These are phyloP conservation scores for Chytridium lagenaria DNA, from an alignment of 371 early-diverging fungal species.

Conservation along the genomic window DNA sequence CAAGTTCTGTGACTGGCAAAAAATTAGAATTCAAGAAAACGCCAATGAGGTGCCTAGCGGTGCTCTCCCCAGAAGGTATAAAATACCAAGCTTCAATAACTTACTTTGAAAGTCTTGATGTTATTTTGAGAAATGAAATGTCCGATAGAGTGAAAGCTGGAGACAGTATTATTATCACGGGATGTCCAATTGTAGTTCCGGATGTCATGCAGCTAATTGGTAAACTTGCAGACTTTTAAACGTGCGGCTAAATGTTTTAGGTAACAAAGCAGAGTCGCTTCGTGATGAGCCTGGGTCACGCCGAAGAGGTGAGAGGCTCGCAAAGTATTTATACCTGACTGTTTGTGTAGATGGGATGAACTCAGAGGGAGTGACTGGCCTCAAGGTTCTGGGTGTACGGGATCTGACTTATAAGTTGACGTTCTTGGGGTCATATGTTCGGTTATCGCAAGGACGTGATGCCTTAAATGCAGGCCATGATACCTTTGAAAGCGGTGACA, in stretches of 20 bases:
- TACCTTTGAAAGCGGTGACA: slow-evolving; percentile 55
- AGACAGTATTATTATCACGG: slow-evolving; percentile 92
- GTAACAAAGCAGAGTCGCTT: slow-evolving; percentile 66
- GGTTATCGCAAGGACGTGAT: slow-evolving; percentile 60
- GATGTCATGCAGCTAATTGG: slow-evolving; percentile 82
- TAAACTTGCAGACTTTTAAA: background rate
- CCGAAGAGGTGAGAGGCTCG: slow-evolving; percentile 32
- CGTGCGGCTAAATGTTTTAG: slow-evolving; percentile 19
- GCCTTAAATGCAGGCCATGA: slow-evolving; percentile 62
- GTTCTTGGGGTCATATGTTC: slow-evolving; percentile 88
- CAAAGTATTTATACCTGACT: background rate
- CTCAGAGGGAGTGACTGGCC: slow-evolving; percentile 83
- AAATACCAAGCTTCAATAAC: too few species aligned
- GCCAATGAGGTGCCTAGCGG: slow-evolving; percentile 98
- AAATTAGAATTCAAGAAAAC: slow-evolving; percentile 97
- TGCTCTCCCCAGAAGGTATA: slow-evolving; percentile 94
- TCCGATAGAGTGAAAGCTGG: slow-evolving; percentile 98
- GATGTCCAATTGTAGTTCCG: slow-evolving; percentile 94
- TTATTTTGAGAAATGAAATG: slow-evolving; percentile 94
- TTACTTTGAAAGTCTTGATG: too few species aligned
- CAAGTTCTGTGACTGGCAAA: slow-evolving; percentile 98
- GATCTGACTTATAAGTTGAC: slow-evolving; percentile 92
- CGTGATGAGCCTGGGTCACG: slow-evolving; percentile 64
- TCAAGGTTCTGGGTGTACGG: slow-evolving; percentile 87
- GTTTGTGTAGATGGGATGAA: slow-evolving; percentile 62